Evolutionary conservation across 495 filamentous ascomycete species (phyloP), one percentile per base, ranked within the genome.

Genomic region (Hypoxylon cercidicola): DNA sequence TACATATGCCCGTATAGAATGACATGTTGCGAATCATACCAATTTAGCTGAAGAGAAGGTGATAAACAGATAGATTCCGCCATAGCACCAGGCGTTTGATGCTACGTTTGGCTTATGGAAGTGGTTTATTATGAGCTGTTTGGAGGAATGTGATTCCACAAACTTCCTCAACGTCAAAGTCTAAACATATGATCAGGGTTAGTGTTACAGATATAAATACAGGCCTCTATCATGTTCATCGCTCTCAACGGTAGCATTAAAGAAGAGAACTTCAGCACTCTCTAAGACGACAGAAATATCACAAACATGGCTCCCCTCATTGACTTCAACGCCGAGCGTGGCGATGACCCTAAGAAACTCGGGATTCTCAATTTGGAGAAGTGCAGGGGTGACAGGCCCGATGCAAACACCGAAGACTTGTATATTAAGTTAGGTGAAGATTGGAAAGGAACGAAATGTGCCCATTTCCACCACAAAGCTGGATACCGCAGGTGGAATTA

Each of bases 281-380:
- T 4, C 34, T 3, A 37, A n/a, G 3, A 37, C 8, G 11, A 37
- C 34, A 2, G 25, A 2, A 37, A 3, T n/a, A 12, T 12, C 11
- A 12, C 4, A 37, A 37, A 12, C 11, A 37, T 37, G 34, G 11
- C 64, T 40, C 55, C 51, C n/a, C 50, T 64, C 16, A 43, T 68
- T 4, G 60, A 64, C 34, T 68, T 60, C 48, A 60, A 34, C 20
- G 55, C 65, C 15, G 46, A 48, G 10, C 54, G 44, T 3, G 60
- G 65, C 12, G 60, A 68, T 18, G 65, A 68, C 12, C 65, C 60
- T 8, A 62, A 47, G 39, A 49, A 30, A 30, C 65, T 68, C 13
- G 65, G 60, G n/a, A 39, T 16, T 35, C 60, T 68, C 19, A 68
- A 60, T 19, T 49, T 68, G 34, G 54, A 64, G 49, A 54, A 60